Evolutionary conservation across 2,329 filamentous ascomycete genomes (phyloP).

Genomic region (Colletotrichum lupini): DNA sequence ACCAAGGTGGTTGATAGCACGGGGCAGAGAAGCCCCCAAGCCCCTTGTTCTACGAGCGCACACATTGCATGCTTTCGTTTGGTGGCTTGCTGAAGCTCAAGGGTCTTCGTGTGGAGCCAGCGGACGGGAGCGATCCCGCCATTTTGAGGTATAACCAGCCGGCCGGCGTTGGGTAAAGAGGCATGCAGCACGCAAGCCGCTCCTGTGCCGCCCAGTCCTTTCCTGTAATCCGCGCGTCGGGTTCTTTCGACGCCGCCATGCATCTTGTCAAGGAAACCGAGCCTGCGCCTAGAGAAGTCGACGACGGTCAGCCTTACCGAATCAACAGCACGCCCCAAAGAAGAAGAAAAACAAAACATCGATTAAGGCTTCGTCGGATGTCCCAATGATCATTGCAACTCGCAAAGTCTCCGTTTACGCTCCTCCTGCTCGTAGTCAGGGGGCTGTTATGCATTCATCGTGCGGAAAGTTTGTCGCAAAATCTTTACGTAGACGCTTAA

Average conservation of each 20-base stretch:
- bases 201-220: not conserved
- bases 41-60: not conserved
- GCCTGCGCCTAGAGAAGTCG: slow-evolving; percentile 1
- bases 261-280: slow-evolving; percentile 2
- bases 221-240: not conserved
- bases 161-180: slow-evolving; percentile 17
- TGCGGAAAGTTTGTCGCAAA: not conserved
- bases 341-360: not conserved
- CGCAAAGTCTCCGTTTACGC: not conserved
- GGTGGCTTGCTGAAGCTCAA: slow-evolving; percentile 16
- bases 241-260: slow-evolving; percentile 6
- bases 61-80: slow-evolving; percentile 23
- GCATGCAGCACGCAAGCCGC: slow-evolving; percentile 15
- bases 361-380: not conserved
- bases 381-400: not conserved
- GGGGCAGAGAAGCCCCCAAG: not conserved
- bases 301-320: slow-evolving; percentile 30
- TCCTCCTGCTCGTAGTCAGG: not conserved
- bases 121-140: slow-evolving; percentile 8
- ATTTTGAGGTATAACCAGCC: slow-evolving; percentile 26
- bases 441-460: not conserved
- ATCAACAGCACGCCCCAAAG: not conserved
- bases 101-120: slow-evolving; percentile 12
- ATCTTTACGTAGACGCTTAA: not conserved
- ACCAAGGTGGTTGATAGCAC: not conserved